Evolutionary conservation across 1,139 yeast species (phyloP).

Genomic region (Magnusiomyces fungicola): DNA sequence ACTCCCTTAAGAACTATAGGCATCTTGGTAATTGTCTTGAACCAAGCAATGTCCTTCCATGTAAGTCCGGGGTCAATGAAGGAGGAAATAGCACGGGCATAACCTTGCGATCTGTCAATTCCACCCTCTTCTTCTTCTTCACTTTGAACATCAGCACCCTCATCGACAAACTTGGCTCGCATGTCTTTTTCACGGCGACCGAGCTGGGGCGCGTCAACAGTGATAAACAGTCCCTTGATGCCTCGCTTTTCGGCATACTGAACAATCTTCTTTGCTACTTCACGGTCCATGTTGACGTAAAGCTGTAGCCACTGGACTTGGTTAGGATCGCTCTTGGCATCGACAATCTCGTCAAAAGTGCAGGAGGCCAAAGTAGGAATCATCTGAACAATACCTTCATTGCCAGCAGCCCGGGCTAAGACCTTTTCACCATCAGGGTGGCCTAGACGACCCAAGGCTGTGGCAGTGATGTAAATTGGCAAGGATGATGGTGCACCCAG

Average conservation of each 20-base stretch:
- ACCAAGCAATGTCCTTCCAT: conserved; percentile 60
- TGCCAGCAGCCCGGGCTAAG: conserved; percentile 44
- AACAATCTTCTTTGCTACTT: conserved; percentile 52
- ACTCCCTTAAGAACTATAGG: conserved; percentile 67
- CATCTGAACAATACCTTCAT: conserved; percentile 47
- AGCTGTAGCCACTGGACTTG: conserved; percentile 87
- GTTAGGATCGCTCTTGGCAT: conserved; percentile 40
- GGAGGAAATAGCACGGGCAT: conserved; percentile 76
- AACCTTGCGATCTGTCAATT: conserved; percentile 69
- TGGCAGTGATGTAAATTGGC: conserved; percentile 53
- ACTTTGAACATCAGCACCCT: conserved; percentile 43
- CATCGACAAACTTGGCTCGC: conserved; percentile 55
- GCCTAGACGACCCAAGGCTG: conserved; percentile 51
- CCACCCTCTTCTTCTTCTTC: conserved; percentile 35
- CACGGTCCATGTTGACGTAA: conserved; percentile 70
- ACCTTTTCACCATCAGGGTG: conserved; percentile 50
- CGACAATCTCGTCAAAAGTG: conserved; percentile 49
- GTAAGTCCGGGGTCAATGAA: conserved; percentile 76
- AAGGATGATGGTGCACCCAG: conserved; percentile 41
- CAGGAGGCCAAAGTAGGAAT: conserved; percentile 50
- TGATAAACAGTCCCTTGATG: conserved; percentile 69
- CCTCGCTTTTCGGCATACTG: conserved; percentile 71
- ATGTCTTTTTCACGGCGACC: conserved; percentile 80
- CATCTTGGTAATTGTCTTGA: conserved; percentile 48
- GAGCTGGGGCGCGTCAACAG: conserved; percentile 91